A percentile compares a stretch with the other conserved stretches of the same genome.
phyloP scores from a whole-genome alignment of 2,329 filamentous ascomycete species.

The Hymenoscyphus repandus region DNA sequence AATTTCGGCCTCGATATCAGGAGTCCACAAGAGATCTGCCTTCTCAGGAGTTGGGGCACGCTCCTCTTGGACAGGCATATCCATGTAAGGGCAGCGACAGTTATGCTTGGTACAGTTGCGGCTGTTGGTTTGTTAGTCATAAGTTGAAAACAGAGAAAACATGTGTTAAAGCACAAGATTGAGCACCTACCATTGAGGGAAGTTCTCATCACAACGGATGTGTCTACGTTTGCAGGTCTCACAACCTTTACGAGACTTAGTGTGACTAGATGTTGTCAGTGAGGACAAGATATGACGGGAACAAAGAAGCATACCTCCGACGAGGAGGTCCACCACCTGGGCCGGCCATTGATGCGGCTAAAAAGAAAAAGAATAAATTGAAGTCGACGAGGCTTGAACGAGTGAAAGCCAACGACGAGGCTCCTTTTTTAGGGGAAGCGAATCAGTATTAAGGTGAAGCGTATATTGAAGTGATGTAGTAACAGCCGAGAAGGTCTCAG shows the following conservation, averaged over 20 bases:
- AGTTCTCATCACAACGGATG: conserved; percentile 96
- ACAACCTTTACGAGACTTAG: conserved; percentile 97
- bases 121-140: conserved; percentile 43
- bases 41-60: conserved; percentile 56
- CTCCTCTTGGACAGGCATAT: conserved; percentile 65
- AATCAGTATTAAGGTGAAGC: conserved; percentile 10
- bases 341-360: conserved; percentile 67
- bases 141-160: neutral
- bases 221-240: conserved; percentile 97
- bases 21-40: conserved; percentile 75
- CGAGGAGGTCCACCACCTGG: conserved; percentile 89
- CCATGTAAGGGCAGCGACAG: conserved; percentile 96
- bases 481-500: conserved; percentile 17
- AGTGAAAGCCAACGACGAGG: conserved; percentile 32
- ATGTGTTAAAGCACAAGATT: neutral
- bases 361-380: conserved; percentile 24
- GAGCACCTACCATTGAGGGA: conserved; percentile 80
- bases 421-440: conserved; percentile 18
- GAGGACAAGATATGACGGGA: neutral
- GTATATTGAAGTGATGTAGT: conserved; percentile 11
- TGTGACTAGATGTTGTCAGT: conserved; percentile 62
- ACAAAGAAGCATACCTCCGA: conserved; percentile 45
- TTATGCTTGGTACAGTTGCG: conserved; percentile 99
- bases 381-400: conserved; percentile 34
- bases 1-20: conserved; percentile 76